Conservation (phyloP, 2,329 filamentous ascomycete genomes). For the Chalara sp. region DNA sequence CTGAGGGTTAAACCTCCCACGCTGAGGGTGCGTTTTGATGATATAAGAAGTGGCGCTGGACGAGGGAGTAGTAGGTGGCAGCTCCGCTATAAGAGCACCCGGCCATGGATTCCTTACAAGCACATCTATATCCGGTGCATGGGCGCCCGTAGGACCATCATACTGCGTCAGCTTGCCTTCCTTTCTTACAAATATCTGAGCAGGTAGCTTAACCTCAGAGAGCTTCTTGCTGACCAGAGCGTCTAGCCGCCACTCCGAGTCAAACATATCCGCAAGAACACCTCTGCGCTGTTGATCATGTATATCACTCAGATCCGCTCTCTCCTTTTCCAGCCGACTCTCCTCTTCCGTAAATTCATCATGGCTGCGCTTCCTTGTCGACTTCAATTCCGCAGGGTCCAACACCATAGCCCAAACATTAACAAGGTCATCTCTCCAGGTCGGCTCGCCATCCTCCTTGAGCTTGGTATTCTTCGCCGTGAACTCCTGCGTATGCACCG, state of each 20-base stretch:
- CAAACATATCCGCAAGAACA: constrained; percentile 71
- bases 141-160: constrained; percentile 47
- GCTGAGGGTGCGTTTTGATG: constrained; percentile 64
- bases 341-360: constrained; percentile 37
- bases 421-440: constrained; percentile 70
- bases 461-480: constrained; percentile 5
- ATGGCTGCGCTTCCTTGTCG: constrained; percentile 38
- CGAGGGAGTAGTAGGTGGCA: constrained; percentile 64
- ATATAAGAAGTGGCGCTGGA: constrained; percentile 78
- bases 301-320: constrained; percentile 29
- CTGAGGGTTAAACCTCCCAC: constrained; percentile 71
- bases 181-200: constrained; percentile 63
- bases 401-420: constrained; percentile 79
- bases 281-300: constrained; percentile 48
- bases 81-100: constrained; percentile 50
- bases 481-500: constrained; percentile 66
- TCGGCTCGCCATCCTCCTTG: constrained; percentile 42
- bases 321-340: constrained; percentile 21
- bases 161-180: constrained; percentile 62
- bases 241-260: constrained; percentile 69
- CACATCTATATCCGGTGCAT: constrained; percentile 53
- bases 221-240: constrained; percentile 60
- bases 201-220: constrained; percentile 58
- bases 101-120: constrained; percentile 75
- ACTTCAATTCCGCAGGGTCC: constrained; percentile 24